Base-by-base conservation (phyloP, 2,329 filamentous ascomycete species). In the Teratosphaeria pseudoeucalypti region DNA sequence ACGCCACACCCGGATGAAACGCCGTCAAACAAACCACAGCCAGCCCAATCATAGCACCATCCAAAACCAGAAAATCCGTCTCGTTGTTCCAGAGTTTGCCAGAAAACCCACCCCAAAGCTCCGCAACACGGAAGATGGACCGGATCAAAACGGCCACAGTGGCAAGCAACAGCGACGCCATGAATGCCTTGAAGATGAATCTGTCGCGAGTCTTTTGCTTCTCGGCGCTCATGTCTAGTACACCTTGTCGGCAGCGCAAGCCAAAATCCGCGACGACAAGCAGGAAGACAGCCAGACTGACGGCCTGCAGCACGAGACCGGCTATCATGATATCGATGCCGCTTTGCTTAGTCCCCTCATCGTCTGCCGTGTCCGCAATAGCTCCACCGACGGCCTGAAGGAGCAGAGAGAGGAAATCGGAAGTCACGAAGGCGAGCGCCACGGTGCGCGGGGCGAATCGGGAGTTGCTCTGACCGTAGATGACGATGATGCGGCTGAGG, bases 121-220 rank as follows among this genome's bases (percentile, higher is more conserved):
- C 86, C 0, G 81, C 82, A 26, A 87, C 81, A 58, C 87, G 81
- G 72, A 84, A 89, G 52, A 84, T 80, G 63, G 81, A 85, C 9
- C 87, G 78, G 66, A 82, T 81, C 62, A 88, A 81, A 66, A 89
- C 84, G 65, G 56, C 43, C 2, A 86, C 60, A 4, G 84, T 85
- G 2, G 83, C 78, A 2, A 86, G 70, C 0, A 75, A 67, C 16
- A 88, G 74, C 3, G 80, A 81, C 12, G 65, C 66, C 4, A 84
- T 69, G 71, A 86, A 86, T 3, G 74, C 73, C 59, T 75, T 76
- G 75, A 86, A 85, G 32, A 71, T 67, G 54, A 65, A 66, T 14
- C 76, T 77, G 49, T 68, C 60, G 34, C 80, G 76, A 47, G 80
- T 70, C 9, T 66, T 57, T 27, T 61, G 56, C 52, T 62, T 65